Percentiles rank a stretch among this genome's conserved stretches.
Conservation (phyloP, 768 basidiomycete species). For the Naganishia randhawae region DNA sequence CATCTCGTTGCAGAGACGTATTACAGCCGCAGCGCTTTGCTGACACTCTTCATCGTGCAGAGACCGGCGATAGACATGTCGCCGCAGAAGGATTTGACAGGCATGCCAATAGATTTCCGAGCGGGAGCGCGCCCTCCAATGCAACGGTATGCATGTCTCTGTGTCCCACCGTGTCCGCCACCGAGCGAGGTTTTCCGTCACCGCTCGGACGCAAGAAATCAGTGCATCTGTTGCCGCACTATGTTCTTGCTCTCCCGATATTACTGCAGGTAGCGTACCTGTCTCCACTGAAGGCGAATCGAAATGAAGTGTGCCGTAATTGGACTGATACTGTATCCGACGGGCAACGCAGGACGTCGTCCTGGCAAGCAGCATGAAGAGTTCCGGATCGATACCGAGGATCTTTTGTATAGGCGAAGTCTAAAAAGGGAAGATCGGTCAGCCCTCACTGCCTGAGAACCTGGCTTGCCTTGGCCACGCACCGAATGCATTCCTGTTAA, state of each 20-base stretch:
- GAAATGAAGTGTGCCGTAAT: constrained; percentile 11
- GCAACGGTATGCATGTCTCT: background rate
- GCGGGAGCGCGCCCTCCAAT: background rate
- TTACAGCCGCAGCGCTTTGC: background rate
- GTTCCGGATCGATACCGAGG: constrained; percentile 5
- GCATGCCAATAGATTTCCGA: constrained; percentile 5
- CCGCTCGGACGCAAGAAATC: background rate
- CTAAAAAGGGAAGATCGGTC: background rate
- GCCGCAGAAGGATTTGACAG: background rate
- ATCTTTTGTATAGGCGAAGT: background rate
- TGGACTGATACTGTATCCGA: background rate
- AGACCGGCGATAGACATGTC: background rate
- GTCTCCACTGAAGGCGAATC: background rate
- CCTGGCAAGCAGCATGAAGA: background rate
- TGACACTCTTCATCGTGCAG: constrained; percentile 11
- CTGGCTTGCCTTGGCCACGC: background rate
- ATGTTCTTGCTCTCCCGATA: background rate
- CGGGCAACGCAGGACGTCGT: constrained; percentile 8
- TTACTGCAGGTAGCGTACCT: background rate
- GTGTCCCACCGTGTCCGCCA: background rate
- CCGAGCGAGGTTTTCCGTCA: background rate
- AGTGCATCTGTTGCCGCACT: background rate
- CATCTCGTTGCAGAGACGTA: background rate
- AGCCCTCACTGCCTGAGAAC: background rate
- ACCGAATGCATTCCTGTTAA: background rate